Conservation (phyloP, 2,329 filamentous ascomycete genomes). For the Calonectria fujianensis region DNA sequence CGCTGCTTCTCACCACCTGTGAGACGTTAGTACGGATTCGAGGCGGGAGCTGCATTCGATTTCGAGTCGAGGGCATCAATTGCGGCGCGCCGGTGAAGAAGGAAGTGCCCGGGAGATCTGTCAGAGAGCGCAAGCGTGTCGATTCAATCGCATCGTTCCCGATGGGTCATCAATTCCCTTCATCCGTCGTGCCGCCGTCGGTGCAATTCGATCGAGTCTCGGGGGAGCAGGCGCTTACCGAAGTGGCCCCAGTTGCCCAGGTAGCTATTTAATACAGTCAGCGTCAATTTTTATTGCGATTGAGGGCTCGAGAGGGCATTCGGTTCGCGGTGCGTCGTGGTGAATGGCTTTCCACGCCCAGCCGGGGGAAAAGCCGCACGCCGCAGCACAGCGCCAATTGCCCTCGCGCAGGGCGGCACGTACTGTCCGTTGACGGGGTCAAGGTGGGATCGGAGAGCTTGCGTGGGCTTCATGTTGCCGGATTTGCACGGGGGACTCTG, state of each 20-base stretch:
- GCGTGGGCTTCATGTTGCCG: constrained; percentile 65
- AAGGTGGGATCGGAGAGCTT: constrained; percentile 59
- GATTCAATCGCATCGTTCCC: constrained; percentile 47
- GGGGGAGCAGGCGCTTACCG: constrained; percentile 73
- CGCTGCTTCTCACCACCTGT: constrained; percentile 76
- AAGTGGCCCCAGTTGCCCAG: constrained; percentile 85
- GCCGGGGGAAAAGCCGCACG: constrained; percentile 59
- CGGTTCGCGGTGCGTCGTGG: constrained; percentile 30
- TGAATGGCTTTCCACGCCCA: constrained; percentile 35
- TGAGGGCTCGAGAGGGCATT: constrained; percentile 39
- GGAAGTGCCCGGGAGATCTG: constrained; percentile 10
- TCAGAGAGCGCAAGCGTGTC: constrained; percentile 4
- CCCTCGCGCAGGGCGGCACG: constrained; percentile 49
- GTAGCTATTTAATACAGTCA: constrained; percentile 71
- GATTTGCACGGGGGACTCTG: constrained; percentile 50
- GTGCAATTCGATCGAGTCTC: constrained; percentile 47
- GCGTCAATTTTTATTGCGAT: constrained; percentile 43
- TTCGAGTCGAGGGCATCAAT: constrained; percentile 26
- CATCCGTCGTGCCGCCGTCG: constrained; percentile 49
- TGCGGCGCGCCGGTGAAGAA: not conserved
- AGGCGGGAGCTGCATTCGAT: not conserved
- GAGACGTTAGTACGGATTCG: constrained; percentile 49
- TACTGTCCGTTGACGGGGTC: constrained; percentile 63
- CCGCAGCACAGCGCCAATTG: constrained; percentile 46
- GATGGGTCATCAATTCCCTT: constrained; percentile 47